Conservation (phyloP, 768 basidiomycete genomes). For the Suillus fuscotomentosus region DNA sequence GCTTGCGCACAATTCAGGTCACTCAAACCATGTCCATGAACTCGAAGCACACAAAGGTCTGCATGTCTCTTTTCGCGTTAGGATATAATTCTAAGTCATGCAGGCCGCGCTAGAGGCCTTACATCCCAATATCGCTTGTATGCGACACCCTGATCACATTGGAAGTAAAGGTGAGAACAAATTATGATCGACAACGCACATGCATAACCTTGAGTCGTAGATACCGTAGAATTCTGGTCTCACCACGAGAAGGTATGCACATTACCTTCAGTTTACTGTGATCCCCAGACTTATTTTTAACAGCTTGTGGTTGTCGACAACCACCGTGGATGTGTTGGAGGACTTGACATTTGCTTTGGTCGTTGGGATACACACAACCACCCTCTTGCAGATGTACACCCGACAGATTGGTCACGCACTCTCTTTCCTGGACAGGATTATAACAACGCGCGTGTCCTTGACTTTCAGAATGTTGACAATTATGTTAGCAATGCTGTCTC, state of each 20-base stretch:
- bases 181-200: not conserved
- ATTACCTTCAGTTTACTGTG: not conserved
- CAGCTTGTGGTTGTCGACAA: conserved; percentile 84
- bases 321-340: conserved; percentile 83
- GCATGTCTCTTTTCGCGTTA: not conserved
- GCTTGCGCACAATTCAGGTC: conserved; percentile 46
- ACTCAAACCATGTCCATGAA: conserved; percentile 90
- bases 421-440: conserved; percentile 95
- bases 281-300: not conserved
- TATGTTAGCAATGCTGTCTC: conserved; percentile 71
- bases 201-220: conserved; percentile 32
- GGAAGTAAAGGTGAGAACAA: conserved; percentile 59
- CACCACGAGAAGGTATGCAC: conserved; percentile 77
- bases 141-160: conserved; percentile 91
- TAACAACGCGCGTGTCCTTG: conserved; percentile 85
- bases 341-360: conserved; percentile 94
- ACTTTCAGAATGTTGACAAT: conserved; percentile 81
- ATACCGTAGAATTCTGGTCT: conserved; percentile 83
- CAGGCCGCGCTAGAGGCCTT: conserved; percentile 76
- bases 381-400: conserved; percentile 91
- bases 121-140: conserved; percentile 83
- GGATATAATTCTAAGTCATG: not conserved
- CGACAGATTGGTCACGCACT: conserved; percentile 75
- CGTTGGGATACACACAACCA: conserved; percentile 94
- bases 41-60: conserved; percentile 79